Evolutionary conservation across 768 basidiomycete genomes (phyloP).

Genomic region (Dioszegia aurantiaca): DNA sequence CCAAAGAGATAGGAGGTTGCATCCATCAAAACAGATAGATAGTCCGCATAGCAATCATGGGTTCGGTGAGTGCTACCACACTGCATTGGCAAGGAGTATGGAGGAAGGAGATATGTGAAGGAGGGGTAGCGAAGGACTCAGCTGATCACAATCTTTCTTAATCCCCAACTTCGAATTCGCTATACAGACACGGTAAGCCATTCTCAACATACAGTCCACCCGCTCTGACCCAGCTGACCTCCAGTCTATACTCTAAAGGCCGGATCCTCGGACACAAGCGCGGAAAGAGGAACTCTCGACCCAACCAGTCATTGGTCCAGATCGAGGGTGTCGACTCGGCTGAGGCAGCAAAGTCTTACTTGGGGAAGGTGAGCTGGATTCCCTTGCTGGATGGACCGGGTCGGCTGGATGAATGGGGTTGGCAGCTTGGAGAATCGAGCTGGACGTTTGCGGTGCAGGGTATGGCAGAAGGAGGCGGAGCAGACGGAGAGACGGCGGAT

Average conservation of each 20-base stretch:
- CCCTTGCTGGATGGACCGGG: background rate
- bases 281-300: conserved; percentile 91
- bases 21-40: background rate
- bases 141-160: conserved; percentile 13
- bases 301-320: conserved; percentile 93
- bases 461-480: too few relatives aligned
- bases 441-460: too few relatives aligned
- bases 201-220: background rate
- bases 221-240: background rate
- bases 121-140: too few relatives aligned
- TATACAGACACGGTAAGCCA: conserved; percentile 16
- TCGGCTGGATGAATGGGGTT: background rate
- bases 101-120: too few relatives aligned
- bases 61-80: background rate
- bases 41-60: conserved; percentile 11
- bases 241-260: conserved; percentile 90
- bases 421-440: background rate
- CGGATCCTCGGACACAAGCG: conserved; percentile 98
- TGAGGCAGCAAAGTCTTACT: conserved; percentile 95
- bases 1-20: too few relatives aligned
- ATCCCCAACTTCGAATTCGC: background rate
- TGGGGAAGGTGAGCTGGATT: conserved; percentile 76
- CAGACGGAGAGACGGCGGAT: too few relatives aligned
- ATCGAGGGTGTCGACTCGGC: conserved; percentile 93
- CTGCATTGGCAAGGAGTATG: background rate